Conservation (phyloP, 805 yeast genomes). For the Peterozyma toletana region DNA sequence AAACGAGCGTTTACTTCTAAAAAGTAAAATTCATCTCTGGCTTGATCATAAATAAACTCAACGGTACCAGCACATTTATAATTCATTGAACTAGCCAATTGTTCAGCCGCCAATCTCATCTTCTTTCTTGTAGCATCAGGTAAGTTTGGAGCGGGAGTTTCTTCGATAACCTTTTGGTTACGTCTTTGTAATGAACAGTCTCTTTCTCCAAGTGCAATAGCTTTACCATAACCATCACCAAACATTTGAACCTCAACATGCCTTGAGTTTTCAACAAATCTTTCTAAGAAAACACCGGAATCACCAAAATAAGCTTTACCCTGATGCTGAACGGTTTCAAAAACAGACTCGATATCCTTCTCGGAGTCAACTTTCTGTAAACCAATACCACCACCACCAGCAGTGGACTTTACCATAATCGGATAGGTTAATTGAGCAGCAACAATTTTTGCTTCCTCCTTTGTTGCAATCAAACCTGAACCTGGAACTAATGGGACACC, state of each 20-base stretch:
- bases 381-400: constrained; percentile 99
- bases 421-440: constrained; percentile 81
- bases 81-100: constrained; percentile 71
- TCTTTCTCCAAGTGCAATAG: constrained; percentile 93
- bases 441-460: constrained; percentile 67
- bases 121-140: constrained; percentile 69
- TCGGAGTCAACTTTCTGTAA: constrained; percentile 85
- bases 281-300: constrained; percentile 89
- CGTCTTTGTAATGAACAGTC: constrained; percentile 97
- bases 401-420: constrained; percentile 94
- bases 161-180: constrained; percentile 94
- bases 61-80: constrained; percentile 98
- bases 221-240: constrained; percentile 93
- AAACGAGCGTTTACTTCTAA: constrained; percentile 94
- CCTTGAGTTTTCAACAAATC: constrained; percentile 91
- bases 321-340: constrained; percentile 88
- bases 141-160: constrained; percentile 94
- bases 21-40: constrained; percentile 84
- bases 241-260: constrained; percentile 96
- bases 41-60: constrained; percentile 87
- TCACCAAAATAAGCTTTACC: constrained; percentile 92
- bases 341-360: constrained; percentile 75
- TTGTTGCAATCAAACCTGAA: constrained; percentile 67
- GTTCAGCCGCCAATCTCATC: constrained; percentile 82
- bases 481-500: constrained; percentile 98